A percentile compares a stretch with the other conserved stretches of the same genome.
Evolutionary conservation across 73 alveolate genomes (phyloP).

Genomic region (Durusdinium trenchii): DNA sequence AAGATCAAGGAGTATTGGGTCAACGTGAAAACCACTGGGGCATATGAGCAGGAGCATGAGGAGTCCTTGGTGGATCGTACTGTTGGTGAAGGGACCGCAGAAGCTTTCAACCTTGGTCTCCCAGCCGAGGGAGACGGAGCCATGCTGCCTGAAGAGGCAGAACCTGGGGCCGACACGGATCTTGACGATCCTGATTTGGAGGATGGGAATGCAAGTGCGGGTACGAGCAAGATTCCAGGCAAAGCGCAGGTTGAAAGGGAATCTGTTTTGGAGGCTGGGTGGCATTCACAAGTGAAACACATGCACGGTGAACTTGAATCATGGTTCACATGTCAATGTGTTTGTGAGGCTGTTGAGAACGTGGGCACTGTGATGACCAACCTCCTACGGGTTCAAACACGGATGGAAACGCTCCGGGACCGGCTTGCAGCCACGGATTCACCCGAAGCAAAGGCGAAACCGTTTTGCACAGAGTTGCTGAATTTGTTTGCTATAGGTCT

Average conservation of each 20-base stretch:
- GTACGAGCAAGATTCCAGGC: neutral
- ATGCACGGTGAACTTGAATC: neutral
- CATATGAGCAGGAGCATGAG: neutral
- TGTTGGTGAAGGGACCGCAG: neutral
- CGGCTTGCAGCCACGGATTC: neutral
- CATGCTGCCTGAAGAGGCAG: neutral
- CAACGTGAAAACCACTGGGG: neutral
- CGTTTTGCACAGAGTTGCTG: too few relatives aligned
- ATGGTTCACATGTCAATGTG: neutral
- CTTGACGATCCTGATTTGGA: neutral
- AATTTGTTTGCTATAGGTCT: too few relatives aligned
- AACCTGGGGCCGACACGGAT: slow-evolving; percentile 3
- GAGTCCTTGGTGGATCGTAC: neutral
- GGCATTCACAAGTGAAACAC: too few relatives aligned
- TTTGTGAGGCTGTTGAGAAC: slow-evolving; percentile 26
- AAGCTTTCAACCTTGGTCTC: neutral
- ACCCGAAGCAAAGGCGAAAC: neutral
- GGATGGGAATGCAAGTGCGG: neutral
- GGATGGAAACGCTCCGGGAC: neutral
- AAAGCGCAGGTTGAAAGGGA: neutral
- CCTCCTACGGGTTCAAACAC: neutral
- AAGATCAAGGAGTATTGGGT: slow-evolving; percentile 46
- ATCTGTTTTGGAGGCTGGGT: slow-evolving; percentile 7
- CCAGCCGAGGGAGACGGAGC: neutral
- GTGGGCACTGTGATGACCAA: neutral